phyloP scores from a whole-genome alignment of 495 filamentous ascomycete genomes.

The Penicillium bovifimosum region DNA sequence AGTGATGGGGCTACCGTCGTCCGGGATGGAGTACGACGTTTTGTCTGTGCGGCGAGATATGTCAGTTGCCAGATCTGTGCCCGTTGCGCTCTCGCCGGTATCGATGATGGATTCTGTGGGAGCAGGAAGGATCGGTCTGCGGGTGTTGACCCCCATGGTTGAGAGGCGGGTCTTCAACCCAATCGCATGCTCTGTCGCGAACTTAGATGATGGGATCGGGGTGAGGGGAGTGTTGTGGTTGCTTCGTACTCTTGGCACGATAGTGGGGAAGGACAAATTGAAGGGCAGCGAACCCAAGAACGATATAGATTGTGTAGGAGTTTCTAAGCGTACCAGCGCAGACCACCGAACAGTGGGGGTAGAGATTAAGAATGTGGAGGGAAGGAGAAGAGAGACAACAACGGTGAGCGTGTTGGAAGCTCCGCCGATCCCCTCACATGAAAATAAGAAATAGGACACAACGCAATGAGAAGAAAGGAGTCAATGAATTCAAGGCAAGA shows the following conservation, averaged over 20 bases:
- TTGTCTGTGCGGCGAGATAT: slow-evolving; percentile 72
- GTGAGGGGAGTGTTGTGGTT: slow-evolving; percentile 12
- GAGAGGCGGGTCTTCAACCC: slow-evolving; percentile 16
- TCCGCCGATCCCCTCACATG: slow-evolving; percentile 27
- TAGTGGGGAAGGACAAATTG: slow-evolving; percentile 15
- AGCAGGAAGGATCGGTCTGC: slow-evolving; percentile 65
- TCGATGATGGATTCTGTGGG: slow-evolving; percentile 74
- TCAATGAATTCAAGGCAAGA: not conserved
- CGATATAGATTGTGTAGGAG: slow-evolving; percentile 4
- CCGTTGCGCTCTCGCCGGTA: slow-evolving; percentile 52
- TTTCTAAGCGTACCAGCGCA: slow-evolving; percentile 28
- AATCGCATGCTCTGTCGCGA: slow-evolving; percentile 31
- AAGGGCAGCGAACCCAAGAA: not conserved
- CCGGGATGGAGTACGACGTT: slow-evolving; percentile 85
- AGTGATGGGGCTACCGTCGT: slow-evolving; percentile 90
- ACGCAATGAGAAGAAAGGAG: slow-evolving; percentile 1
- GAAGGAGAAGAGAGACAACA: slow-evolving; percentile 11
- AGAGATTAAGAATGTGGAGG: slow-evolving; percentile 7
- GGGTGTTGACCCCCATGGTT: slow-evolving; percentile 69
- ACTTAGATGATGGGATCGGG: slow-evolving; percentile 16
- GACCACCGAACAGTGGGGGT: slow-evolving; percentile 15
- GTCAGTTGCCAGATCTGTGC: slow-evolving; percentile 72
- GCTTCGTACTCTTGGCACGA: slow-evolving; percentile 15
- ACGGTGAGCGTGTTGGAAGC: slow-evolving; percentile 9
- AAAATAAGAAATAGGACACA: not conserved